These are phyloP conservation scores for Micromonas pusilla DNA, from an alignment of 139 green algal species.

Conservation along the genomic window DNA sequence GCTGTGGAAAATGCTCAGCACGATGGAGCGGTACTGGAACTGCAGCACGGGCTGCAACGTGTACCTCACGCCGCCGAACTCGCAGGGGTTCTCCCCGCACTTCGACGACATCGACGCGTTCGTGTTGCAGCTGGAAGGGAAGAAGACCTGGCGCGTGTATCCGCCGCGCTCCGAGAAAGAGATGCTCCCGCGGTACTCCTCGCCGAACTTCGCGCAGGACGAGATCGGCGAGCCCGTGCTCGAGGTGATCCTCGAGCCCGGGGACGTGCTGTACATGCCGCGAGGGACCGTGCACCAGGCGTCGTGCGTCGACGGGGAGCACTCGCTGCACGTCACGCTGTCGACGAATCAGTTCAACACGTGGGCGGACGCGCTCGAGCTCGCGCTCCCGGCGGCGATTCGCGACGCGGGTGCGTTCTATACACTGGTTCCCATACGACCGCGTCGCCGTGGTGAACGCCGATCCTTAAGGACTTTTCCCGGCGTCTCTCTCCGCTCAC, in stretches of 20 bases:
- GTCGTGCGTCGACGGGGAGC: conserved; percentile 29
- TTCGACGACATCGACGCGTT: conserved; percentile 65
- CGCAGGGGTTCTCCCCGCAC: conserved; percentile 58
- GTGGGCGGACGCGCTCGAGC: conserved; percentile 54
- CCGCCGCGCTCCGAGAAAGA: background rate
- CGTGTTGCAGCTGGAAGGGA: conserved; percentile 55
- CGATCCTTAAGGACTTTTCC: too few species aligned
- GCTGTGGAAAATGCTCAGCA: conserved; percentile 42
- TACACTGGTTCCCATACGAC: too few species aligned
- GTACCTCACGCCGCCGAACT: conserved; percentile 51
- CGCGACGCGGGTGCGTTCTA: too few species aligned
- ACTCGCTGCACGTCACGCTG: conserved; percentile 67
- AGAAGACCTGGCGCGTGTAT: conserved; percentile 46
- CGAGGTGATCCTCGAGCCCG: conserved; percentile 51
- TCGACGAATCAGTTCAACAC: conserved; percentile 54
- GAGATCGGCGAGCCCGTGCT: conserved; percentile 46
- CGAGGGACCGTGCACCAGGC: conserved; percentile 56
- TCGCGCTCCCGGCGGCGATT: conserved; percentile 44
- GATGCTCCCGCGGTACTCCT: conserved; percentile 30
- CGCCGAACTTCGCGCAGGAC: conserved; percentile 24
- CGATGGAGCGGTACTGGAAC: conserved; percentile 46
- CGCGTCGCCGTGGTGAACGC: too few species aligned
- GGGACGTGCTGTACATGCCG: conserved; percentile 82
- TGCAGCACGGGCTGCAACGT: conserved; percentile 50
- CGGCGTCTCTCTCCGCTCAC: too few species aligned